These are phyloP conservation scores for Nemania diffusa DNA, from an alignment of 2,329 filamentous ascomycete genomes.

Conservation along the genomic window DNA sequence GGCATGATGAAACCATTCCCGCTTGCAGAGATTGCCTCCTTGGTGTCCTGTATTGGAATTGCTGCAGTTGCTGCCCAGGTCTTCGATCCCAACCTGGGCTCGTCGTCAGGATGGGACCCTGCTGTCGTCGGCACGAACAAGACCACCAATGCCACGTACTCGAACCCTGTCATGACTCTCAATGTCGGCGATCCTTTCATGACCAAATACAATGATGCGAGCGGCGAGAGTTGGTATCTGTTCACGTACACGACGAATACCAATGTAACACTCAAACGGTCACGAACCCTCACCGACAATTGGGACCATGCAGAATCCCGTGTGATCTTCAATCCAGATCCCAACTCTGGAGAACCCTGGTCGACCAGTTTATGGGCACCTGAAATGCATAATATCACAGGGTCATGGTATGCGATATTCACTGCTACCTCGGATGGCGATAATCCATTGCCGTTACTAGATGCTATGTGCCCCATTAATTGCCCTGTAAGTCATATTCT, in stretches of 20 bases:
- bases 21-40: neutral
- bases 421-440: constrained; percentile 51
- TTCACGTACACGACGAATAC: constrained; percentile 54
- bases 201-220: constrained; percentile 48
- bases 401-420: constrained; percentile 50
- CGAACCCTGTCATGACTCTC: constrained; percentile 53
- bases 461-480: constrained; percentile 50
- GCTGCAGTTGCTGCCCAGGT: constrained; percentile 39
- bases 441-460: constrained; percentile 49
- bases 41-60: constrained; percentile 25
- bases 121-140: constrained; percentile 50
- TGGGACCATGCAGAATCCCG: constrained; percentile 54
- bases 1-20: constrained; percentile 27
- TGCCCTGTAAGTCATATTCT: constrained; percentile 45
- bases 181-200: constrained; percentile 56
- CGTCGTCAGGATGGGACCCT: constrained; percentile 47
- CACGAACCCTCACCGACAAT: constrained; percentile 52
- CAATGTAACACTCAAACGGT: constrained; percentile 54
- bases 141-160: constrained; percentile 52
- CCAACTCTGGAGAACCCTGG: constrained; percentile 48
- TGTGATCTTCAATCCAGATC: constrained; percentile 51
- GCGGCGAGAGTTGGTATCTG: constrained; percentile 53
- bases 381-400: constrained; percentile 51
- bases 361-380: constrained; percentile 52
- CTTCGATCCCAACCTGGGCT: constrained; percentile 49